Percentiles rank a stretch among this genome's conserved stretches.
phyloP scores from a whole-genome alignment of 106 monocot species.

The Posidonia australis region DNA sequence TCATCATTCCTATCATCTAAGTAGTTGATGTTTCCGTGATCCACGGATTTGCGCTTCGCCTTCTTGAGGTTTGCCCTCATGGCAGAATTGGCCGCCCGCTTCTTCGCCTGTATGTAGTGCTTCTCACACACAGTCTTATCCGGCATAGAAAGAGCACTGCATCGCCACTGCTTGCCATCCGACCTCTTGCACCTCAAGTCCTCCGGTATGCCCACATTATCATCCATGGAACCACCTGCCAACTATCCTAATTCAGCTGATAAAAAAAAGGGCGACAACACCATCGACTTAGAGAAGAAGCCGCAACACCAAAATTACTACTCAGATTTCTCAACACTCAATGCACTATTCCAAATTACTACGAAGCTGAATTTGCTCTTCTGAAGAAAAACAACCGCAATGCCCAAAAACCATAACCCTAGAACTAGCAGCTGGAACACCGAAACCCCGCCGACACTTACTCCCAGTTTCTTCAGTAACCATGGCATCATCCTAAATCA shows the following conservation, averaged over 20 bases:
- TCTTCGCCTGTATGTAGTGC: conserved; percentile 98
- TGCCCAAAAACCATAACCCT: too few species aligned
- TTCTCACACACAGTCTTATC: conserved; percentile 99
- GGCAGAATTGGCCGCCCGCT: conserved; percentile 80
- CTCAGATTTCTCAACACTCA: too few species aligned
- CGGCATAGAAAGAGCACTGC: conserved; percentile 93
- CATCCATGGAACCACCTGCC: conserved; percentile 28
- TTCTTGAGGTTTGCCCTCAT: conserved; percentile 48
- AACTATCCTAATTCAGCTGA: not conserved
- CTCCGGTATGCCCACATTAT: conserved; percentile 50
- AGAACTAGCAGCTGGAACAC: too few species aligned
- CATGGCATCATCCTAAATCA: too few species aligned
- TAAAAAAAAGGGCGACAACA: too few species aligned
- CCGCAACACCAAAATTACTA: too few species aligned
- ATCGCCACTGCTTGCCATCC: conserved; percentile 99
- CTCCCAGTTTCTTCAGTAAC: too few species aligned
- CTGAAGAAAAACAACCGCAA: too few species aligned
- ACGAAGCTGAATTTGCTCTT: too few species aligned
- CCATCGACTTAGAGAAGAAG: too few species aligned
- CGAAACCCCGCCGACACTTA: too few species aligned
- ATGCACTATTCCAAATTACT: too few species aligned
- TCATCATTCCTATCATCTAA: conserved; percentile 14
- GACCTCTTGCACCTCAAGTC: conserved; percentile 94
- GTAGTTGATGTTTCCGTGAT: not conserved
- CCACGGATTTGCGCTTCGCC: conserved; percentile 17